A percentile compares a stretch with the other conserved stretches of the same genome.
Evolutionary conservation across 1,284 basidiomycete species (phyloP).

Genomic region (Apiotrichum siamense): DNA sequence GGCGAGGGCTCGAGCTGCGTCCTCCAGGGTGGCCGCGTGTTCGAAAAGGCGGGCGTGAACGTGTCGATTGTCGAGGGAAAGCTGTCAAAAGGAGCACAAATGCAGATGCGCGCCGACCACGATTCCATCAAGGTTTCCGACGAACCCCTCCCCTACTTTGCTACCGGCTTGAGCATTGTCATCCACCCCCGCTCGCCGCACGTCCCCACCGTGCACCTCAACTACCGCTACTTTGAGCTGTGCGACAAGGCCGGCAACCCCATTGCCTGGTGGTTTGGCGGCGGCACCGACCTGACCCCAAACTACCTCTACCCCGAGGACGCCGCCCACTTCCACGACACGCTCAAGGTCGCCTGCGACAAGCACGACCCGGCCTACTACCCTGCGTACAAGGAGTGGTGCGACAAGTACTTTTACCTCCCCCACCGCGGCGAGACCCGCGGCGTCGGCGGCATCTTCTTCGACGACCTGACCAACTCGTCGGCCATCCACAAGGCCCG

Average conservation of each 20-base stretch:
- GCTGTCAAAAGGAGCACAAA: constrained; percentile 80
- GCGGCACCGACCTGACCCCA: constrained; percentile 93
- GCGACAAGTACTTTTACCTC: constrained; percentile 94
- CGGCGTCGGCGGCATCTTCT: constrained; percentile 93
- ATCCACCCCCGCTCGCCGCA: constrained; percentile 90
- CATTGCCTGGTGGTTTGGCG: constrained; percentile 97
- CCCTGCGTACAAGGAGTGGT: constrained; percentile 85
- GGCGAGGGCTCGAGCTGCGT: constrained; percentile 86
- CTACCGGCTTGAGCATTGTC: constrained; percentile 83
- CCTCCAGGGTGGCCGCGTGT: constrained; percentile 63
- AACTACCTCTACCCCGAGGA: constrained; percentile 87
- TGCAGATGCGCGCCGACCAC: constrained; percentile 93
- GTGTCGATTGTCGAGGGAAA: constrained; percentile 85
- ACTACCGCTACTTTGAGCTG: constrained; percentile 97
- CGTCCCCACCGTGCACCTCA: constrained; percentile 88
- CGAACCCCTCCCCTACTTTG: constrained; percentile 78
- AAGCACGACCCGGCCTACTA: constrained; percentile 66
- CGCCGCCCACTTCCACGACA: constrained; percentile 76
- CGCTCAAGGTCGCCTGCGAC: constrained; percentile 71
- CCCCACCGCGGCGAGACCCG: constrained; percentile 85
- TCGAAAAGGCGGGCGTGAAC: constrained; percentile 97
- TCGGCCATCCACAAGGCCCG: constrained; percentile 31
- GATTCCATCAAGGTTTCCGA: constrained; percentile 58
- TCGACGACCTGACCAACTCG: constrained; percentile 69
- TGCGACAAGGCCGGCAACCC: constrained; percentile 56